Base-by-base conservation (phyloP, 2,329 filamentous ascomycete genomes). In the Stachybotrys echinatus region DNA sequence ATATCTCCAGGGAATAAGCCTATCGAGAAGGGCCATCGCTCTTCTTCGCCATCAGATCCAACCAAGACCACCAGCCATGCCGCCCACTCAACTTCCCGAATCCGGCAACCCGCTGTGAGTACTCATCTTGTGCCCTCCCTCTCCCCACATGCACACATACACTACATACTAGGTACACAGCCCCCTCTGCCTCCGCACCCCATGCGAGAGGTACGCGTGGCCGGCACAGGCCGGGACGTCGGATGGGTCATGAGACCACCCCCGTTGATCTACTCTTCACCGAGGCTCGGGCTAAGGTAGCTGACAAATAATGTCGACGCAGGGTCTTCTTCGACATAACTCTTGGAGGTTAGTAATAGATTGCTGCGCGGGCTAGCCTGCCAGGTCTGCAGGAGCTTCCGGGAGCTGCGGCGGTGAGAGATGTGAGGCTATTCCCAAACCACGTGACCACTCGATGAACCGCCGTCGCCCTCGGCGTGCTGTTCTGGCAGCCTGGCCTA, bases 251-350 rank as follows among this genome's bases (percentile, higher is more conserved):
- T 34, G 10, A 34, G 27, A 45, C 19, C 27, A 10, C 19, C 10
- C 42, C 48, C 46, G 31, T 45, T 47, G 23, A 34, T 34, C 10
- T 14, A 34, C 27, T n/a, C 10, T 34, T 46, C 23, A 47, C 40
- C 42, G 27, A 49, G 46, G 43, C 43, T 46, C 43, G 46, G 48
- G 48, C 48, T 51, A 44, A 42, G 31, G 17, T 31, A 20, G 40
- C 20, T 37, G 27, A 34, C 27, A 3, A 34, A 34, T 10, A 34
- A 34, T 34, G 27, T 3, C 27, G 27, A 39, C 21, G 37, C 54
- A 79, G 75, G 61, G 83, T 86, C 58, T 88, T 91, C 73, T 89
- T 90, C 68, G 87, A 91, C 67, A 81, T 90, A 52, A 88, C 88
- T 4, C 75, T 94, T 50, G 88, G 88, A 74, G 87, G 87, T 88